Base-by-base conservation (phyloP, 176 grass and related monocot species). In the Oryza longistaminata region DNA sequence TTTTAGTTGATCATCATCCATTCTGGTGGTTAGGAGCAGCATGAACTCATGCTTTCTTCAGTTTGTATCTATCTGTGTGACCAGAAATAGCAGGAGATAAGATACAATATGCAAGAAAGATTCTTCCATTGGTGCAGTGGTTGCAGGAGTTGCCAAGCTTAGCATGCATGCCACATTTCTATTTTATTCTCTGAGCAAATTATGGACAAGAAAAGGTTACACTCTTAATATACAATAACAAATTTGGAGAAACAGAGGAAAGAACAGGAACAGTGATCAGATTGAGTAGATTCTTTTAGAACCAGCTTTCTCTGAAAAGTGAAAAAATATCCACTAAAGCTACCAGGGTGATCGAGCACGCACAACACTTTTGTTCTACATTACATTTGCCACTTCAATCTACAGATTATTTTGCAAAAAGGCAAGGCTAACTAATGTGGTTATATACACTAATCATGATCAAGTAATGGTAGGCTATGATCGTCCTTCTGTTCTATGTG, bases 401-500 rank as follows among this genome's bases (percentile, higher is more conserved):
- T 81, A 80, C 31, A 81, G 66, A 33, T 85, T 71, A 53, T 21
- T 74, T 39, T 83, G 45, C 75, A 87, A 70, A 70, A 75, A 64
- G 7, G 7, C 27, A 76, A 74, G 9, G 55, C 73, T 73, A 78
- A 5, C 17, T 66, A 49, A 60, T 78, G 82, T 53, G 62, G 48
- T 9, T 85, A 89, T 81, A 21, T 89, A 70, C 77, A 88, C 22
- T 62, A 24, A 62, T 62, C 8, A 10, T 10, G 58, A 15, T 19
- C 69, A 37, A 33, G 69, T 75, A 75, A 79, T 46, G 26, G 68
- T 3, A 39, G 58, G 58, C 21, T 24, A 62, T 62, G n/a, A n/a
- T 11, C 58, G 83, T 58, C 76, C 83, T 49, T 67, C 26, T 66
- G 69, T 50, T 48, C 82, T 78, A 95, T 4, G 76, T 81, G 73